A percentile compares a stretch with the other conserved stretches of the same genome.
Conservation (phyloP, 192 early-diverging fungal species). For the Mortierella alpina region DNA sequence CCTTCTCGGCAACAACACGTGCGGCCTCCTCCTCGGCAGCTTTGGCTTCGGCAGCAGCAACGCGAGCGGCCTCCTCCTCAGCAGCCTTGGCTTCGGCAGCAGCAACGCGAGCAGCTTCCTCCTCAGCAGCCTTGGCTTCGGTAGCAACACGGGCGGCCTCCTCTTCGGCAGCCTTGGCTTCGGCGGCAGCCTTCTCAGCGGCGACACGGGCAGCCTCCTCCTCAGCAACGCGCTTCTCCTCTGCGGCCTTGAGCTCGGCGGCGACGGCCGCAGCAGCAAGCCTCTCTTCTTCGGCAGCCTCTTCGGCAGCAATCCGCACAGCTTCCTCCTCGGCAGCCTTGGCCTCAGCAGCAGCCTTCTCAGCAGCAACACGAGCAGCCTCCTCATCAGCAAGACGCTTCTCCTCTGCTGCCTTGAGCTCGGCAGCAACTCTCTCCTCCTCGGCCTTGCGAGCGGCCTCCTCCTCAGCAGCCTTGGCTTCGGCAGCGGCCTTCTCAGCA, state of each 20-base stretch:
- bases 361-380: background rate
- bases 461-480: constrained; percentile 19
- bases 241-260: constrained; percentile 9
- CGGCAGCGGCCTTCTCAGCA: constrained; percentile 21
- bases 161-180: constrained; percentile 8
- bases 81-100: constrained; percentile 12
- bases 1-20: constrained; percentile 4
- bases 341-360: background rate
- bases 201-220: constrained; percentile 16
- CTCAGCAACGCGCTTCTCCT: constrained; percentile 7
- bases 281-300: constrained; percentile 15
- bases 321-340: constrained; percentile 17
- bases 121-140: constrained; percentile 3
- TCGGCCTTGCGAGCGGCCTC: constrained; percentile 12
- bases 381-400: constrained; percentile 2
- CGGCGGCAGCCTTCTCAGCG: constrained; percentile 11
- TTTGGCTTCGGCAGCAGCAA: background rate
- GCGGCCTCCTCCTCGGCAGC: constrained; percentile 8
- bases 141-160: constrained; percentile 1
- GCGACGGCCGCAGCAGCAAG: background rate
- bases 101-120: background rate
- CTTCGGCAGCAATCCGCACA: constrained; percentile 21
- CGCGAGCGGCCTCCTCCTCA: constrained; percentile 3
- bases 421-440: constrained; percentile 7
- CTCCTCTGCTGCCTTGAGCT: constrained; percentile 6